Evolutionary conservation across 495 filamentous ascomycete genomes (phyloP).

Genomic region (Daldinia bambusicola): DNA sequence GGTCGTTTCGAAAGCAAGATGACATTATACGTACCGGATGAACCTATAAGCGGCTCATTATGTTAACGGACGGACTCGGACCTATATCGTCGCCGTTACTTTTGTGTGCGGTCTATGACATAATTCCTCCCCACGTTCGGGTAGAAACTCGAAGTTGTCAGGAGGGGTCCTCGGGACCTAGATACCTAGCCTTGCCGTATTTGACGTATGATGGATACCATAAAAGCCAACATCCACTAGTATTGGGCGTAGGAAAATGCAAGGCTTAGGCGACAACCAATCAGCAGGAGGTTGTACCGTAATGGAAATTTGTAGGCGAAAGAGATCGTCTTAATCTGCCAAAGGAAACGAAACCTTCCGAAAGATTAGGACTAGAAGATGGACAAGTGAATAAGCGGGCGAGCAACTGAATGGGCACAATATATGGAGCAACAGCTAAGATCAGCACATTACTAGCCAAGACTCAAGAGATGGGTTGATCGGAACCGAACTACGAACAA

Average conservation of each 20-base stretch:
- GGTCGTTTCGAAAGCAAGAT: constrained; percentile 33
- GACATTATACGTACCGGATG: constrained; percentile 26
- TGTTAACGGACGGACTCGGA: constrained; percentile 10
- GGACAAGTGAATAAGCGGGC: constrained; percentile 17
- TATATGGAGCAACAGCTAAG: constrained; percentile 26
- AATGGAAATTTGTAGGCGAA: constrained; percentile 33
- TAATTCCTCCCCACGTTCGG: constrained; percentile 36
- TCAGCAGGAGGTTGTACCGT: constrained; percentile 15
- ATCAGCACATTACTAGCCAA: constrained; percentile 29
- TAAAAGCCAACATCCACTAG: constrained; percentile 12
- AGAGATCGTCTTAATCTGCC: constrained; percentile 19
- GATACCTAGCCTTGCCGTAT: constrained; percentile 37
- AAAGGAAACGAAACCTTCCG: constrained; percentile 4
- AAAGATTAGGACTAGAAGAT: constrained; percentile 9
- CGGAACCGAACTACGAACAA: constrained; percentile 3
- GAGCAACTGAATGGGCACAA: constrained; percentile 27
- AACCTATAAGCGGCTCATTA: constrained; percentile 27
- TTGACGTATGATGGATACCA: constrained; percentile 29
- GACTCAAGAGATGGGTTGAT: constrained; percentile 13
- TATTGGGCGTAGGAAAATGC: constrained; percentile 14
- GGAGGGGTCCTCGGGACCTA: constrained; percentile 32
- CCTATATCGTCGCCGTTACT: constrained; percentile 16
- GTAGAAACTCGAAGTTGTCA: constrained; percentile 4
- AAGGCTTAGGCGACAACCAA: constrained; percentile 29
- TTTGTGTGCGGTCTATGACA: constrained; percentile 36